phyloP scores from a whole-genome alignment of 192 early-diverging fungal species.

The Backusella circina region DNA sequence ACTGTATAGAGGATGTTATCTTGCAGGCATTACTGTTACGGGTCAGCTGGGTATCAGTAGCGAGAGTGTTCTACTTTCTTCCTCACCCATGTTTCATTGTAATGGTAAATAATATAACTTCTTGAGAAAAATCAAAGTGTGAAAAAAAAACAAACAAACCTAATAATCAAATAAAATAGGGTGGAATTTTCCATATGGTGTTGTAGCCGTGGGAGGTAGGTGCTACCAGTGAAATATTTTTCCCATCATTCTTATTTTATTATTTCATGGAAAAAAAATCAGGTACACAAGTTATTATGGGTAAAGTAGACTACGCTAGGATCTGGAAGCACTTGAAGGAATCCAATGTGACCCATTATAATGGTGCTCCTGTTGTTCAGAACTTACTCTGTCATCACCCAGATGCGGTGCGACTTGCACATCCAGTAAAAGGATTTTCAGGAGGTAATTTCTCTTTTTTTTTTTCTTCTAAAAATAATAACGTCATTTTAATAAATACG shows the following conservation, averaged over 20 bases:
- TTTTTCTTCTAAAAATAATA: neutral
- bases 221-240: neutral
- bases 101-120: constrained; percentile 25
- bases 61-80: constrained; percentile 46
- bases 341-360: constrained; percentile 53
- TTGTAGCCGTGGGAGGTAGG: constrained; percentile 8
- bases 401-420: constrained; percentile 25
- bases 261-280: neutral
- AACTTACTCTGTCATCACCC: constrained; percentile 49
- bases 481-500: neutral
- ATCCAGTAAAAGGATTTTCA: neutral
- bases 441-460: constrained; percentile 10
- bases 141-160: constrained; percentile 6
- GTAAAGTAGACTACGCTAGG: constrained; percentile 50
- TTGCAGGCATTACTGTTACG: constrained; percentile 36
- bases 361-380: constrained; percentile 59
- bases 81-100: constrained; percentile 58
- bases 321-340: constrained; percentile 50
- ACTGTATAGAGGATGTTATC: constrained; percentile 52
- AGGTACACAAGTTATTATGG: constrained; percentile 46
- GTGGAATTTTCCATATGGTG: constrained; percentile 22
- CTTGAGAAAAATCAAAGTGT: neutral
- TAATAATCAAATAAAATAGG: constrained; percentile 16
- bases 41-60: constrained; percentile 40
- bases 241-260: too few species aligned